phyloP scores from a whole-genome alignment of 306 rosid genomes.

The Cucumis melo region DNA sequence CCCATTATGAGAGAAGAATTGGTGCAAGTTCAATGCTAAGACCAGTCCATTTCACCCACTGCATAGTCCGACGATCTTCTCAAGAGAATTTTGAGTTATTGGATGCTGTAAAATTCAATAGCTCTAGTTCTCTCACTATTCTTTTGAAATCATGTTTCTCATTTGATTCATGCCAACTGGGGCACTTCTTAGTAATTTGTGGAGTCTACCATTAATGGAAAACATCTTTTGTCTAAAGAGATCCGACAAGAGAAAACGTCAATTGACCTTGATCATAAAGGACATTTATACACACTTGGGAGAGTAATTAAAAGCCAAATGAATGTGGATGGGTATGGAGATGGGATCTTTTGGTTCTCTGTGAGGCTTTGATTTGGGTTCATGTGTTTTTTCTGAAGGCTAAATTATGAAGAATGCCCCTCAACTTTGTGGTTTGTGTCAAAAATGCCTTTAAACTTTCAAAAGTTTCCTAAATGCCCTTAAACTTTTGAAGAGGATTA shows the following conservation, averaged over 20 bases:
- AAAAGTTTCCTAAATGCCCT: too few relatives aligned
- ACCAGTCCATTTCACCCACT: too few relatives aligned
- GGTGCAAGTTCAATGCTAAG: too few relatives aligned
- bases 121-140: neutral
- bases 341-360: neutral
- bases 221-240: neutral
- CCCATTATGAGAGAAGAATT: too few relatives aligned
- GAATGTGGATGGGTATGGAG: neutral
- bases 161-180: neutral
- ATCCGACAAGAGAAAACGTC: neutral
- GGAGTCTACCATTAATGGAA: neutral
- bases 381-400: too few relatives aligned
- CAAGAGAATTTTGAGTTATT: neutral
- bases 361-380: neutral
- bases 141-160: neutral
- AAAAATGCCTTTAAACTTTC: too few relatives aligned
- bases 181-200: neutral
- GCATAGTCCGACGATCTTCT: neutral
- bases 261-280: neutral
- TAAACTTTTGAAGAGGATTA: too few relatives aligned
- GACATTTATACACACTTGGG: neutral
- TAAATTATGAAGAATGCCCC: too few relatives aligned
- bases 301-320: neutral
- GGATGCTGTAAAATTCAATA: neutral
- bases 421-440: too few relatives aligned